Evolutionary conservation across 2,329 filamentous ascomycete species (phyloP), one percentile per base, ranked within the genome.

Genomic region (Pseudogymnoascus sp.): DNA sequence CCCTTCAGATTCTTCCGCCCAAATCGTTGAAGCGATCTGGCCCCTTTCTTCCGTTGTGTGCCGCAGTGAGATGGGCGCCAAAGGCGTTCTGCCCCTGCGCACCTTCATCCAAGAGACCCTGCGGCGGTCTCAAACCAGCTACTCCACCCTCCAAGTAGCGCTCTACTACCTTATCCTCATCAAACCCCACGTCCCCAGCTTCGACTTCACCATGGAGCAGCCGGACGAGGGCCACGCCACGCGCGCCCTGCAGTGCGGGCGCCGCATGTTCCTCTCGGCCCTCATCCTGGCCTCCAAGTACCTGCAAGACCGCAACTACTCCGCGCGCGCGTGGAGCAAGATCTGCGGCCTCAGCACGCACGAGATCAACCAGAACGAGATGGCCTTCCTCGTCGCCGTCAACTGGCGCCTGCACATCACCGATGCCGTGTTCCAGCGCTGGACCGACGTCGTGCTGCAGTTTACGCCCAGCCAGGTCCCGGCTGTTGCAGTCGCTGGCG

Each of bases 21-120:
- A 96, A 76, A 96, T 97, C 75, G 92, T 99, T 59, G 92, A 97
- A 79, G 90, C 89, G 61, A 96, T 99, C 71, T 99, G 94, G 94
- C 92, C 94, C 52, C 82, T 93, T 45, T 95, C 93, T 61, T 92
- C 90, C 63, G 85, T 88, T 36, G 83, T 88, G 63, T 89, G 89
- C 74, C 86, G 87, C 69, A 87, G 82, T 69, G 89, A 93, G 72
- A 79, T 83, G 66, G 87, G 85, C 64, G 82, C 82, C 72, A 90
- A 89, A 73, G 86, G 88, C 60, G 89, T 97, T 64, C 79, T 99
- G 67, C 92, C 93, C 64, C 81, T 99, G 70, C 89, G 92, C 68
- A 96, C 89, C 61, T 99, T 97, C 74, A 97, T 99, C 70, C 92
- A 97, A 76, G 94, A 97, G 80, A 97, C 94, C 18, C 81, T 99